Percentiles rank a stretch among this genome's conserved stretches.
phyloP scores from a whole-genome alignment of 2,329 filamentous ascomycete species.

The Neonectria faginata region DNA sequence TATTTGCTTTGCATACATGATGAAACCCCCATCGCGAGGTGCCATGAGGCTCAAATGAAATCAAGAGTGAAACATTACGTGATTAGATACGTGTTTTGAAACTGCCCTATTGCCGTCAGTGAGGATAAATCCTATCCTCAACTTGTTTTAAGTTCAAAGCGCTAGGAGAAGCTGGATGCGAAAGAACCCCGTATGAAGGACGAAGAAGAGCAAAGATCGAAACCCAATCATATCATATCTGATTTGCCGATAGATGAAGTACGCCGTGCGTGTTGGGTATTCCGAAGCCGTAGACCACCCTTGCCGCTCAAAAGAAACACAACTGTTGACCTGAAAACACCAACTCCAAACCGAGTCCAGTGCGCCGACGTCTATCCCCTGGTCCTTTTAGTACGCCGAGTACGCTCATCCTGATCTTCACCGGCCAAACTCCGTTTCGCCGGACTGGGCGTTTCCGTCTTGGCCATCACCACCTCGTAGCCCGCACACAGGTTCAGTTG shows the following conservation, averaged over 20 bases:
- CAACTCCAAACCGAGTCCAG: conserved; percentile 17
- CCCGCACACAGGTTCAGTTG: conserved; percentile 51
- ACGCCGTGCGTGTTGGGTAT: conserved; percentile 43
- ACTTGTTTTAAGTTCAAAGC: not conserved
- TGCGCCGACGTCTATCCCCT: conserved; percentile 33
- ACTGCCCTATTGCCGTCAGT: not conserved
- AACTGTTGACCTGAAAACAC: conserved; percentile 19
- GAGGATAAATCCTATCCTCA: not conserved
- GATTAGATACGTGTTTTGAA: not conserved
- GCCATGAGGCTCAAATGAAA: not conserved
- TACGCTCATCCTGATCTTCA: conserved; percentile 25
- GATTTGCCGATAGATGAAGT: conserved; percentile 34
- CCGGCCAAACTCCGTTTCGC: conserved; percentile 34
- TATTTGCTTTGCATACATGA: conserved; percentile 11
- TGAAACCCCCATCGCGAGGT: not conserved
- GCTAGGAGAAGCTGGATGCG: not conserved
- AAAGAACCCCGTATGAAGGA: conserved; percentile 6
- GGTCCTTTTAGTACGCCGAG: conserved; percentile 34
- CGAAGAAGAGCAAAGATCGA: conserved; percentile 21
- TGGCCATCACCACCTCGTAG: conserved; percentile 32
- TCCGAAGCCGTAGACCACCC: conserved; percentile 35
- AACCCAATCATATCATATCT: conserved; percentile 22
- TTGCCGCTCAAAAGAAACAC: conserved; percentile 17
- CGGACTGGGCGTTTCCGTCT: conserved; percentile 25
- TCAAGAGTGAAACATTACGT: not conserved